A percentile compares a stretch with the other conserved stretches of the same genome.
phyloP scores from a whole-genome alignment of 805 yeast species.

The Yamadazyma scolyti region DNA sequence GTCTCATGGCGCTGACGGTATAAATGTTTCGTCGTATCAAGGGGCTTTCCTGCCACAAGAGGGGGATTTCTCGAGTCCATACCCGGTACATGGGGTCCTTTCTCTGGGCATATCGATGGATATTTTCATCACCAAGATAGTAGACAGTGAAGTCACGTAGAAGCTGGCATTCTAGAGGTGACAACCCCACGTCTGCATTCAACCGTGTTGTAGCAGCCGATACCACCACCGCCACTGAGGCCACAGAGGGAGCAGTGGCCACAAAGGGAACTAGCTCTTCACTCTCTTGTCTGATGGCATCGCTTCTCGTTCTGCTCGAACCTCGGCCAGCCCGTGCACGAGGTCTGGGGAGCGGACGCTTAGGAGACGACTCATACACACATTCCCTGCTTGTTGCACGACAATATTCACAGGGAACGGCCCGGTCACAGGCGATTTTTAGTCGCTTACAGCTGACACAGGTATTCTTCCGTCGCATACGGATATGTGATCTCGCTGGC shows the following conservation, averaged over 20 bases:
- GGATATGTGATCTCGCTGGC: background rate
- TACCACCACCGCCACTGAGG: too few species aligned
- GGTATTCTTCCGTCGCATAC: background rate
- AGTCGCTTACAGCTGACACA: constrained; percentile 7
- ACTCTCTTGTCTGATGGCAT: too few species aligned
- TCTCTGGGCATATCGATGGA: background rate
- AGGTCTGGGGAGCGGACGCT: background rate
- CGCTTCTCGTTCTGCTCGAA: too few species aligned
- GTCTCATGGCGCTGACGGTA: background rate
- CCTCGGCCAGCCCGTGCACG: background rate
- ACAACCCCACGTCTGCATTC: background rate
- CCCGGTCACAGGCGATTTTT: constrained; percentile 7
- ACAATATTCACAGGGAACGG: constrained; percentile 8
- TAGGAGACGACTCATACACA: constrained; percentile 3
- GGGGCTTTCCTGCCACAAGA: background rate
- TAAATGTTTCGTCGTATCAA: background rate
- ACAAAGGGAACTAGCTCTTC: too few species aligned
- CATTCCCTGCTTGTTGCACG: constrained; percentile 5
- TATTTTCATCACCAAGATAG: background rate
- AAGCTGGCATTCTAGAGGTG: background rate
- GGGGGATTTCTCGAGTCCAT: background rate
- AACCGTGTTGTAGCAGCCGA: background rate
- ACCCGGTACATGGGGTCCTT: background rate
- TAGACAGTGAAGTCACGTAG: background rate
- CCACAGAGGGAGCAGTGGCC: too few species aligned